phyloP scores from a whole-genome alignment of 352 stramenopile species.

The Phytophthora sojae region DNA sequence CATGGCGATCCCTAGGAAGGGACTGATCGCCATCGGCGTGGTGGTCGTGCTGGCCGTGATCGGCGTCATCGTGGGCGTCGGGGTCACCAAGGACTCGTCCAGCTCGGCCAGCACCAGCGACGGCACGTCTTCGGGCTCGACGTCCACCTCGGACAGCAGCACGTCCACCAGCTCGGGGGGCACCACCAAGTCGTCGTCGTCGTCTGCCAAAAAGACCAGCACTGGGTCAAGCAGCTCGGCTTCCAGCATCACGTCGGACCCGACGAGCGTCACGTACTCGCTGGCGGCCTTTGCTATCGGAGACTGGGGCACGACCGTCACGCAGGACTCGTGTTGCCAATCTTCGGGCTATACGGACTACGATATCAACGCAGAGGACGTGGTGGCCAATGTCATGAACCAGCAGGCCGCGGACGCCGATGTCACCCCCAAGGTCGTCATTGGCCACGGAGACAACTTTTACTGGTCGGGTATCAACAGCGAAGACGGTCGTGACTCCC shows the following conservation, averaged over 20 bases:
- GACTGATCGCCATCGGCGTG: constrained; percentile 44
- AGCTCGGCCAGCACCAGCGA: constrained; percentile 34
- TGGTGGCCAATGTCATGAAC: constrained; percentile 65
- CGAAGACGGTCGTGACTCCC: constrained; percentile 43
- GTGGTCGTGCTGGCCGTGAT: constrained; percentile 53
- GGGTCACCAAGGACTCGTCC: constrained; percentile 33
- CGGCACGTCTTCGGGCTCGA: constrained; percentile 19
- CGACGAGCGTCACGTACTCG: constrained; percentile 44
- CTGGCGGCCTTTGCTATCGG: constrained; percentile 69
- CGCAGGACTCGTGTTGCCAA: too few relatives aligned
- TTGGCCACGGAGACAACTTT: constrained; percentile 73
- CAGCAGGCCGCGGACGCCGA: constrained; percentile 46
- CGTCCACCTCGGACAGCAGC: constrained; percentile 16
- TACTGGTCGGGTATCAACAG: constrained; percentile 67
- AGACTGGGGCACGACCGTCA: constrained; percentile 80
- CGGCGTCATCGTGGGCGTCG: constrained; percentile 51
- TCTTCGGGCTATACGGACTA: constrained; percentile 64
- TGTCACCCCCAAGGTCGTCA: constrained; percentile 57
- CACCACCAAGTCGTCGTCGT: constrained; percentile 28
- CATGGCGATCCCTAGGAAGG: constrained; percentile 34
- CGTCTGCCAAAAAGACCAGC: constrained; percentile 22
- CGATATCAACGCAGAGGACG: constrained; percentile 66
- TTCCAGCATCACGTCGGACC: constrained; percentile 41
- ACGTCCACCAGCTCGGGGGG: constrained; percentile 9
- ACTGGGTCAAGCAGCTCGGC: constrained; percentile 16